Conservation (phyloP, 345 rosid genomes). For the Euphorbia pulcherrima region DNA sequence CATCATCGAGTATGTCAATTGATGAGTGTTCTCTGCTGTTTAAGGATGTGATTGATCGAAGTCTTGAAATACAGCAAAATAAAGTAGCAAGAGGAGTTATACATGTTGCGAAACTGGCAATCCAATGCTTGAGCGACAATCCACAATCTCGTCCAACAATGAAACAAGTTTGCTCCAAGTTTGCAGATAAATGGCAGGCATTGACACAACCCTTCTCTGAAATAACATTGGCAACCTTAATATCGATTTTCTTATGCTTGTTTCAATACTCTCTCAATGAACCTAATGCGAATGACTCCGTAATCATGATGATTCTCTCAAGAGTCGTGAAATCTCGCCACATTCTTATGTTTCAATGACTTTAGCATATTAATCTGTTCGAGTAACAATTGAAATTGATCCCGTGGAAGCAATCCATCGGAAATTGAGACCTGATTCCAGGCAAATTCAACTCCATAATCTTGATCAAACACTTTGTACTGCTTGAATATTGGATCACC, state of each 20-base stretch:
- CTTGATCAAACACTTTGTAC: constrained; percentile 83
- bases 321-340: constrained; percentile 60
- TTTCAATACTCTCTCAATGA: neutral
- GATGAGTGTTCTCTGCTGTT: neutral
- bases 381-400: constrained; percentile 60
- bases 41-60: constrained; percentile 10
- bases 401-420: constrained; percentile 61
- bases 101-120: neutral
- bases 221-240: neutral
- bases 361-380: constrained; percentile 73
- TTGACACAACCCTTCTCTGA: constrained; percentile 2
- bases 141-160: constrained; percentile 18
- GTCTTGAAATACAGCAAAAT: neutral
- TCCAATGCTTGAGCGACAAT: constrained; percentile 12
- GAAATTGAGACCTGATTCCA: constrained; percentile 76
- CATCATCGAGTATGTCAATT: neutral
- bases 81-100: constrained; percentile 1
- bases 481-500: neutral
- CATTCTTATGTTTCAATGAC: constrained; percentile 67
- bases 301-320: constrained; percentile 85
- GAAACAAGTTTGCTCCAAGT: constrained; percentile 2
- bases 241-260: neutral
- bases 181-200: neutral
- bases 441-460: constrained; percentile 77
- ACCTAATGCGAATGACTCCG: constrained; percentile 88